Conservation (phyloP, 2,329 filamentous ascomycete species). For the Macrophomina phaseolina region DNA sequence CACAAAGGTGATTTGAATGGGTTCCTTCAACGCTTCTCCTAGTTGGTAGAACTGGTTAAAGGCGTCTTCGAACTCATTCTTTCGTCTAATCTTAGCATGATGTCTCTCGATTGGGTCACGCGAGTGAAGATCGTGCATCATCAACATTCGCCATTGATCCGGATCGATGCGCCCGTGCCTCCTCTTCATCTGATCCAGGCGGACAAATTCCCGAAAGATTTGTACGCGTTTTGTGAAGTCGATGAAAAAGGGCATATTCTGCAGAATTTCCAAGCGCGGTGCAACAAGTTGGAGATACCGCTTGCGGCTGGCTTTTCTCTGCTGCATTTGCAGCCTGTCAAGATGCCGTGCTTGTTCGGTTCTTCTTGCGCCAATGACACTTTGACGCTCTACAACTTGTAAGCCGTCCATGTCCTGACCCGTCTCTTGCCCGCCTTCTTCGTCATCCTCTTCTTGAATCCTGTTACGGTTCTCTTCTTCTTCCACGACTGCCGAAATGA, state of each 20-base stretch:
- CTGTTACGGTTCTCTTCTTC: constrained; percentile 82
- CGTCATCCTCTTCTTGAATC: constrained; percentile 67
- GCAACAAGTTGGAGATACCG: constrained; percentile 76
- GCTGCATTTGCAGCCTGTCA: constrained; percentile 67
- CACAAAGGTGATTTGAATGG: constrained; percentile 95
- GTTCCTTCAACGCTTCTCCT: constrained; percentile 85
- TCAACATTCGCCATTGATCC: constrained; percentile 73
- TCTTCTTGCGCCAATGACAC: constrained; percentile 62
- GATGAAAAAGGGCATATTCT: constrained; percentile 97
- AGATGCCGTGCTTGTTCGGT: constrained; percentile 67
- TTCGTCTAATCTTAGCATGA: constrained; percentile 79
- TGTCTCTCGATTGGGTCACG: constrained; percentile 55
- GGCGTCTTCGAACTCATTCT: constrained; percentile 83
- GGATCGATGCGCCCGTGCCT: constrained; percentile 72
- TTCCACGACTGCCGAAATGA: constrained; percentile 82
- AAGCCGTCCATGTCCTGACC: constrained; percentile 45
- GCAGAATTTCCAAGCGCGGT: constrained; percentile 85
- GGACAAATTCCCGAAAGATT: constrained; percentile 93
- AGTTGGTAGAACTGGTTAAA: constrained; percentile 81
- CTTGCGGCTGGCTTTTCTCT: constrained; percentile 70
- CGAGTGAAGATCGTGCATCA: constrained; percentile 43
- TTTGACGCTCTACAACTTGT: constrained; percentile 30
- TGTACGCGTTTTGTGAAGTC: constrained; percentile 90
- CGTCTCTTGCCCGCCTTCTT: constrained; percentile 54
- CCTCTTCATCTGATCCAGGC: constrained; percentile 76